A percentile compares a stretch with the other conserved stretches of the same genome.
Evolutionary conservation across 2,329 filamentous ascomycete genomes (phyloP).

Genomic region (Sporothrix sp.): DNA sequence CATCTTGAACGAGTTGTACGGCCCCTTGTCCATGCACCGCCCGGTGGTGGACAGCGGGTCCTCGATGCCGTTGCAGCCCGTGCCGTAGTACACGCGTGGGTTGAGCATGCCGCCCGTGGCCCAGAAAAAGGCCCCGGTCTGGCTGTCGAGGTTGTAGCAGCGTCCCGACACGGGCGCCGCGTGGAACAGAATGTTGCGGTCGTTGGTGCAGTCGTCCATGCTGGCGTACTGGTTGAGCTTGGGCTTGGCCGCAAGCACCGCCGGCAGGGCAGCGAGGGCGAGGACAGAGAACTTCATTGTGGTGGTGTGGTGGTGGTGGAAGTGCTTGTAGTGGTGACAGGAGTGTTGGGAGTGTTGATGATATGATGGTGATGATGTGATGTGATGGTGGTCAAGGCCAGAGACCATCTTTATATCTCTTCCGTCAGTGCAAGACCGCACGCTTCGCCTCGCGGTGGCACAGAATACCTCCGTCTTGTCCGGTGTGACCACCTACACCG

Average conservation of each 20-base stretch:
- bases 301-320: no score
- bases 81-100: neutral
- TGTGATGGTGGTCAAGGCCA: no score
- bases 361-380: no score
- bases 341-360: neutral
- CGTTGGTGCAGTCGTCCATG: constrained; percentile 3
- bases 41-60: neutral
- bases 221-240: constrained; percentile 1
- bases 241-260: neutral
- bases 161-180: neutral
- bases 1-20: constrained; percentile 2
- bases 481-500: no score
- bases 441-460: no score
- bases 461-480: no score
- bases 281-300: no score
- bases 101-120: constrained; percentile 4
- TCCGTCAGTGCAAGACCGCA: no score
- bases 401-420: no score
- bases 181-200: constrained; percentile 2
- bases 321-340: no score
- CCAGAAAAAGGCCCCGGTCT: neutral
- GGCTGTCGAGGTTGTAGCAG: neutral
- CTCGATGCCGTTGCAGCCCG: neutral
- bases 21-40: neutral
- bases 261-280: neutral